Percentiles rank a stretch among this genome's conserved stretches.
phyloP scores from a whole-genome alignment of 176 grass and related monocot genomes.

The Paspalum notatum region DNA sequence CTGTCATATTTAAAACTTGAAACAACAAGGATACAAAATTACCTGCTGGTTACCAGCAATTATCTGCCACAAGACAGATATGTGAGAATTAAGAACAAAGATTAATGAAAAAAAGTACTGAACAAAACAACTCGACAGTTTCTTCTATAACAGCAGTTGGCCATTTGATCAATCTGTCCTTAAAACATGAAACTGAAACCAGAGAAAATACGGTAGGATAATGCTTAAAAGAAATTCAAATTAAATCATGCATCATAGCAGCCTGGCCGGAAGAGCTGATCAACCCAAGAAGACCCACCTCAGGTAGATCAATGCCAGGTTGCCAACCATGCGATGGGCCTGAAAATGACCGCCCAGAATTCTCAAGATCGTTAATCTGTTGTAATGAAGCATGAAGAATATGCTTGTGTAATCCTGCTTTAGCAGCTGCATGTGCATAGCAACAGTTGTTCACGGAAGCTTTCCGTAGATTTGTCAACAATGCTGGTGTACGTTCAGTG shows the following conservation, averaged over 20 bases:
- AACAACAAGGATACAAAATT: background rate
- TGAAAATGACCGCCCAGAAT: constrained; percentile 37
- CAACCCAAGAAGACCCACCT: constrained; percentile 45
- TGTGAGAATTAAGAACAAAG: background rate
- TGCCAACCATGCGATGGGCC: constrained; percentile 73
- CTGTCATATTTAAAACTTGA: background rate
- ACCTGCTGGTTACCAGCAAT: too few species aligned
- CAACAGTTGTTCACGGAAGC: constrained; percentile 76
- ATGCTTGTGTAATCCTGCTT: constrained; percentile 71
- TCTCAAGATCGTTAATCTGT: constrained; percentile 52
- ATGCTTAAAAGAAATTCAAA: background rate
- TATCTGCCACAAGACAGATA: too few species aligned
- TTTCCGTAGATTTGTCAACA: constrained; percentile 82
- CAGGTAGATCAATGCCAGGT: constrained; percentile 67
- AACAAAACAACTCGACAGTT: background rate
- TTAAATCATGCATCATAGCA: background rate
- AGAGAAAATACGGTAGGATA: background rate
- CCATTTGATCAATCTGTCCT: background rate
- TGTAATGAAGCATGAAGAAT: constrained; percentile 60
- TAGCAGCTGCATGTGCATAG: constrained; percentile 76
- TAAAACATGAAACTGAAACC: background rate
- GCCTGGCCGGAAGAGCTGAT: background rate
- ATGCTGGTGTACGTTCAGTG: constrained; percentile 62
- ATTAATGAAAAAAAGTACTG: constrained; percentile 4
- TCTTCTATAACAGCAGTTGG: background rate